Base-by-base conservation (phyloP, 2,329 filamentous ascomycete species). In the Trichocomaceae sp. region DNA sequence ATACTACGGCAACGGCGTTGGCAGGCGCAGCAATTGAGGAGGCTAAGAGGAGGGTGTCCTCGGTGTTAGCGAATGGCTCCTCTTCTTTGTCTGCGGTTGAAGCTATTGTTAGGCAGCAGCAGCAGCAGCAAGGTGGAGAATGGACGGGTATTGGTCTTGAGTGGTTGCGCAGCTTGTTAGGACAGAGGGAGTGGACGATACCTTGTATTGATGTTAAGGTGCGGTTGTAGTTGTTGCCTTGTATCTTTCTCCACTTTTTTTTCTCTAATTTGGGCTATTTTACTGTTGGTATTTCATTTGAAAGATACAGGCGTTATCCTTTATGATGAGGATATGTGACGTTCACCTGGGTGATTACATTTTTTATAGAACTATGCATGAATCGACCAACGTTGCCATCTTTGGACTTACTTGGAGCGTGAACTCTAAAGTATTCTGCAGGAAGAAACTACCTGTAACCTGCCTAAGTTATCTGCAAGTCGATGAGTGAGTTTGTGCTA, bases 191-290 rank as follows among this genome's bases (percentile, higher is more conserved):
- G 70, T 95, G 92, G 88, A 83, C 87, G 63, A 82, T 99, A 60
- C 90, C 92, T 55, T 96, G 91, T 70, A 80, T 99, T 72, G 90
- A 96, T 71, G 82, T 97, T 29, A 85, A 91, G 63, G 83, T 97
- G 52, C 79, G 88, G 59, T 74, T 96, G 60, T 93, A 64, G 76
- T 23, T 6, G 15, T 35, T 35, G 31, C 12, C 7, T 26, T 26
- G 23, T 35, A 10, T 50, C n/a, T n/a, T n/a, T n/a, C n/a, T 31
- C 15, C 9, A 22, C 6, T 20, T 10, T 50, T 41, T 17, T 50
- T 22, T 12, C 15, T 35, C 10, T 19, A 10, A n/a, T 19, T 44
- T 33, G 48, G 20, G 29, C 41, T 19, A 19, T 41, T 19, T 17
- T 29, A 23, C 35, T 22, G 1, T 41, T 41, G 15, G 15, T 5